Evolutionary conservation across 164 flowering plant species (phyloP).

Genomic region (Litsea cubeba): DNA sequence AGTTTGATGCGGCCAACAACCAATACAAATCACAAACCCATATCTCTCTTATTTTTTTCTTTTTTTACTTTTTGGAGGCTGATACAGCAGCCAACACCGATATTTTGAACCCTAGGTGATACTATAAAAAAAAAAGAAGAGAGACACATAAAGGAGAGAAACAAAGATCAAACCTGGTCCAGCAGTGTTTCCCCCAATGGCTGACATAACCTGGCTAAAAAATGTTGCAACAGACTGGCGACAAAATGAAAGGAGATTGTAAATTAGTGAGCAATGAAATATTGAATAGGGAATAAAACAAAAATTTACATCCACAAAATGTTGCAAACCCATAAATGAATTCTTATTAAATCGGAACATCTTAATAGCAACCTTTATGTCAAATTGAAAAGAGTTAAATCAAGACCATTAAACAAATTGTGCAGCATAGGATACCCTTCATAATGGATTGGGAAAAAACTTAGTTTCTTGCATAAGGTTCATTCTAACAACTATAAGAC

Average conservation of each 20-base stretch:
- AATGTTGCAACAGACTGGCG: conserved; percentile 90
- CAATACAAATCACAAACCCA: no score
- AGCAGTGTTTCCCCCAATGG: conserved; percentile 94
- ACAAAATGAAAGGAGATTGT: neutral
- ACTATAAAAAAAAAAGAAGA: no score
- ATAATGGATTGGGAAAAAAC: neutral
- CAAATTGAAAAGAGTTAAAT: neutral
- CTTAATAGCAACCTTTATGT: neutral
- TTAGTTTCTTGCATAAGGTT: neutral
- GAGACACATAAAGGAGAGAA: no score
- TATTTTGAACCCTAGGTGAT: no score
- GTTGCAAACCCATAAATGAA: neutral
- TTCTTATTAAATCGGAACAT: neutral
- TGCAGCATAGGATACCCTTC: neutral
- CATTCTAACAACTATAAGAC: neutral
- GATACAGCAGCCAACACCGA: no score
- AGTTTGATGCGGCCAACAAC: no score
- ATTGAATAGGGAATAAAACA: neutral
- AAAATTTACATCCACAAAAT: neutral
- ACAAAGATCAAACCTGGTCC: conserved; percentile 65
- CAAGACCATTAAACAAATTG: neutral
- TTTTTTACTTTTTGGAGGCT: no score
- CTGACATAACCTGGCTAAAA: conserved; percentile 96
- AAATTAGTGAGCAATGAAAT: neutral
- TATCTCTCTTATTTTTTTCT: no score